Evolutionary conservation across 2,329 filamentous ascomycete species (phyloP), one percentile per base, ranked within the genome.

Genomic region (Scedosporium aurantiacum): DNA sequence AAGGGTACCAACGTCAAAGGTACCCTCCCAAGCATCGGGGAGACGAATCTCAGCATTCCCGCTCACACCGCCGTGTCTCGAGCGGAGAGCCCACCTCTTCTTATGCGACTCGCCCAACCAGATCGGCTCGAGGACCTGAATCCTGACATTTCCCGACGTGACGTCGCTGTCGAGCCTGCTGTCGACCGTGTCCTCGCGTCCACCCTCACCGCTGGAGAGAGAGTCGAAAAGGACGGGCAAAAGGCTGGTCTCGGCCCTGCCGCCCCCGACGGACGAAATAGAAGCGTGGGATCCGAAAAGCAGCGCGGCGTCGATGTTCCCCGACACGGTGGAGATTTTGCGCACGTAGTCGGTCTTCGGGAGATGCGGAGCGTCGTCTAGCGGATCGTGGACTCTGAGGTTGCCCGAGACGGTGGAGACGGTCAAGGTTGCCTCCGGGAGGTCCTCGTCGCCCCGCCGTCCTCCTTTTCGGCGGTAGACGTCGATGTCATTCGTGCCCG

Each of bases 21-120:
- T 64, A 14, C 82, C 82, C 64, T 78, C 76, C 82, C 81, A 84
- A 2, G 74, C 70, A 23, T 66, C 66, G 0, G 82, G 81, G 64
- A 81, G 82, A 16, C 58, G 63, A 23, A 83, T 69, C 14, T 65
- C 66, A 57, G 82, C 65, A 37, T 67, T 57, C 5, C 79, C 80
- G 60, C 77, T 79, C 8, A 79, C 74, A 47, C 76, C 75, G 23
- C 63, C 69, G 69, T 84, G 80, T 5, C 66, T 64, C 2, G 76
- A 74, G 14, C 68, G 64, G 23, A 60, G 54, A 8, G 62, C 62
- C 23, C 52, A 61, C 0, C 32, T 43, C 21, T 41, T 43, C 21
- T 52, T 59, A 1, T 45, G 40, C 2, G 55, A 55, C 54, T 63
- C 57, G 28, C 69, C 68, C 28, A 71, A 72, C 75, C 78, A 80